These are phyloP conservation scores for Daldinia caldariorum DNA, from an alignment of 495 filamentous ascomycete genomes.

Conservation along the genomic window DNA sequence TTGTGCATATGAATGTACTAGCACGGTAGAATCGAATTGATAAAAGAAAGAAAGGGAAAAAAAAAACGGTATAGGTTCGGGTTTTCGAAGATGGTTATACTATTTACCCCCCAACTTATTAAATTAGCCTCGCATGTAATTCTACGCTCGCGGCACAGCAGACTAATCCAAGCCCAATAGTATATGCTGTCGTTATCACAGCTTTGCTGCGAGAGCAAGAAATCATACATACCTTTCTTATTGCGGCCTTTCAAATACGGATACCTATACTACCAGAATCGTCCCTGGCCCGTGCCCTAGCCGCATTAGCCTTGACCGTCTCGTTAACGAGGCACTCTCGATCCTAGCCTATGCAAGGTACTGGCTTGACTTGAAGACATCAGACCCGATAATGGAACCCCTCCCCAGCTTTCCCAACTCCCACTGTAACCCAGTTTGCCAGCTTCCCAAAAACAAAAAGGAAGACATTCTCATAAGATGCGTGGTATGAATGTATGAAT, in stretches of 20 bases:
- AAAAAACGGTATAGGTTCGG: conserved; percentile 14
- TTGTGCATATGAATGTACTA: conserved; percentile 1
- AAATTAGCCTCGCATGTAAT: conserved; percentile 20
- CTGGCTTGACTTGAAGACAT: conserved; percentile 24
- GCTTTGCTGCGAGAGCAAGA: conserved; percentile 28
- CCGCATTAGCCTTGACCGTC: conserved; percentile 23
- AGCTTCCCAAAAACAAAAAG: background rate
- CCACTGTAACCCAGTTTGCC: conserved; percentile 22
- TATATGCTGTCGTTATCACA: background rate
- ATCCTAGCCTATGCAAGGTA: conserved; percentile 36
- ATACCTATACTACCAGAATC: conserved; percentile 27
- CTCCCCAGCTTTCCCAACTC: conserved; percentile 15
- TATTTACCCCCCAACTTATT: conserved; percentile 4
- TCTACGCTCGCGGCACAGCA: conserved; percentile 29
- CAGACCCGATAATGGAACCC: conserved; percentile 25
- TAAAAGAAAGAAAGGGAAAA: no score
- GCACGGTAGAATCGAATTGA: background rate
- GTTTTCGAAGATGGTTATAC: conserved; percentile 6
- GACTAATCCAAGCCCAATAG: background rate
- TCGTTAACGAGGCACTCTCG: conserved; percentile 28
- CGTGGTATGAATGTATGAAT: background rate
- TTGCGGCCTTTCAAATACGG: conserved; percentile 21
- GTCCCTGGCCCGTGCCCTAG: conserved; percentile 18
- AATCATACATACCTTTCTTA: conserved; percentile 21
- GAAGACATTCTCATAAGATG: background rate